These are phyloP conservation scores for Pleomassaria siparia DNA, from an alignment of 2,329 filamentous ascomycete species.

Conservation along the genomic window DNA sequence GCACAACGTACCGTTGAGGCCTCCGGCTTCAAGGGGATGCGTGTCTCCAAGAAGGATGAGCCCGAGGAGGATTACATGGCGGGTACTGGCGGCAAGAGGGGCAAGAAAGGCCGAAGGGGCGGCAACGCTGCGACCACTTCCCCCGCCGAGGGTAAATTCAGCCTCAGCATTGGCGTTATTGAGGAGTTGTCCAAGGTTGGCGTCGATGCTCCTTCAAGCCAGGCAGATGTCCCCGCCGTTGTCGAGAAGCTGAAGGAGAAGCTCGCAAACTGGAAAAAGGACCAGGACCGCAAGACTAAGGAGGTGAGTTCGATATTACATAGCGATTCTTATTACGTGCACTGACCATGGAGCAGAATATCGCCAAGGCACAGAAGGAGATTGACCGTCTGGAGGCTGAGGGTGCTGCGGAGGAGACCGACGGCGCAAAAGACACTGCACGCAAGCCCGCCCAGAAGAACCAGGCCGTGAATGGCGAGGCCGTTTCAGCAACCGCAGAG, in stretches of 20 bases:
- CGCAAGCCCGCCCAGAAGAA: constrained; percentile 57
- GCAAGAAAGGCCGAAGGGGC: constrained; percentile 88
- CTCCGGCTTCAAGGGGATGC: constrained; percentile 80
- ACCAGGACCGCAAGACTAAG: constrained; percentile 87
- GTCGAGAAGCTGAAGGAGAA: constrained; percentile 92
- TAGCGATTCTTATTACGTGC: not conserved
- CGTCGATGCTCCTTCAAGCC: constrained; percentile 84
- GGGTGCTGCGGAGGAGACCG: constrained; percentile 57
- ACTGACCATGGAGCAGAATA: constrained; percentile 65
- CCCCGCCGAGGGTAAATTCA: constrained; percentile 66
- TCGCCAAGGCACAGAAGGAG: constrained; percentile 94
- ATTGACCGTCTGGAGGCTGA: constrained; percentile 82
- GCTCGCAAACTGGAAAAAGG: constrained; percentile 84
- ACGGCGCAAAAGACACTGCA: constrained; percentile 57
- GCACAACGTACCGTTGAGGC: constrained; percentile 82
- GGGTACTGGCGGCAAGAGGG: constrained; percentile 74
- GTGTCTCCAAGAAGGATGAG: constrained; percentile 81
- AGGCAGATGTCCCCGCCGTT: constrained; percentile 75
- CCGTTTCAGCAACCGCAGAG: constrained; percentile 55
- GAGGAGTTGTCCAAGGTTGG: constrained; percentile 84
- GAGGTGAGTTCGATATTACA: constrained; percentile 62
- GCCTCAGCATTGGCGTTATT: constrained; percentile 85
- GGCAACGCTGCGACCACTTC: constrained; percentile 51
- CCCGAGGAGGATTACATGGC: constrained; percentile 83
- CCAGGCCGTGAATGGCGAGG: constrained; percentile 54